Evolutionary conservation across 1,284 basidiomycete species (phyloP).

Genomic region (Takashimella tepidaria): DNA sequence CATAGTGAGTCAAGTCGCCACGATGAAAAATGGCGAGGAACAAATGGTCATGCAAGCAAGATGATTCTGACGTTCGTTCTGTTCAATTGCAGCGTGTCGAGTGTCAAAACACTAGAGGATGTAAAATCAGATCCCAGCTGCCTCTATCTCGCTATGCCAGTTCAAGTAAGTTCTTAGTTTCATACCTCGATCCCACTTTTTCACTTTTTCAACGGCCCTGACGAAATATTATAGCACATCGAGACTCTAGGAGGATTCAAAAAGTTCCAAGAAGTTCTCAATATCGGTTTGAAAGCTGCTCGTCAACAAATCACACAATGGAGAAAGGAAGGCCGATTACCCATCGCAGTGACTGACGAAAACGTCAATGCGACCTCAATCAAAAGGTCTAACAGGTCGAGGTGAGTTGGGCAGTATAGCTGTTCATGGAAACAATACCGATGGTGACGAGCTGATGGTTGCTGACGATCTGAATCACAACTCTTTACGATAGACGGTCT

Average conservation of each 20-base stretch:
- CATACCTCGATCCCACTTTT: background rate
- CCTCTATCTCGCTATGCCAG: slow-evolving; percentile 92
- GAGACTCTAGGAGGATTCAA: slow-evolving; percentile 48
- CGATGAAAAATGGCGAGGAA: too few relatives aligned
- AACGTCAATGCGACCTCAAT: slow-evolving; percentile 28
- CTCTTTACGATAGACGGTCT: too few relatives aligned
- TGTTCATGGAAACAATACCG: too few relatives aligned
- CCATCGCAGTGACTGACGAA: slow-evolving; percentile 59
- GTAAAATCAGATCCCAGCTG: slow-evolving; percentile 84
- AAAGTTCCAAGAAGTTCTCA: slow-evolving; percentile 56
- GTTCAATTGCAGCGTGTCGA: slow-evolving; percentile 69
- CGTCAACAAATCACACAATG: slow-evolving; percentile 69
- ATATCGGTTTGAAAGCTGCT: slow-evolving; percentile 74
- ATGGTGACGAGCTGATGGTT: too few relatives aligned
- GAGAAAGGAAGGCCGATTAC: slow-evolving; percentile 74
- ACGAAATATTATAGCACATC: slow-evolving; percentile 21
- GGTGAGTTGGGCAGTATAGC: slow-evolving; percentile 24
- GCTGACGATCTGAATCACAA: too few relatives aligned
- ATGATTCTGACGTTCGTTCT: too few relatives aligned
- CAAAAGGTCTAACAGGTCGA: slow-evolving; percentile 33
- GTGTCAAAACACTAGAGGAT: slow-evolving; percentile 89
- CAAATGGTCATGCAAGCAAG: too few relatives aligned
- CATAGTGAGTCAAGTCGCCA: slow-evolving; percentile 92
- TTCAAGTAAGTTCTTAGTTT: slow-evolving; percentile 61
- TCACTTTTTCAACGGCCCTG: background rate